phyloP scores from a whole-genome alignment of 306 rosid species.

The Astragalus membranaceus region DNA sequence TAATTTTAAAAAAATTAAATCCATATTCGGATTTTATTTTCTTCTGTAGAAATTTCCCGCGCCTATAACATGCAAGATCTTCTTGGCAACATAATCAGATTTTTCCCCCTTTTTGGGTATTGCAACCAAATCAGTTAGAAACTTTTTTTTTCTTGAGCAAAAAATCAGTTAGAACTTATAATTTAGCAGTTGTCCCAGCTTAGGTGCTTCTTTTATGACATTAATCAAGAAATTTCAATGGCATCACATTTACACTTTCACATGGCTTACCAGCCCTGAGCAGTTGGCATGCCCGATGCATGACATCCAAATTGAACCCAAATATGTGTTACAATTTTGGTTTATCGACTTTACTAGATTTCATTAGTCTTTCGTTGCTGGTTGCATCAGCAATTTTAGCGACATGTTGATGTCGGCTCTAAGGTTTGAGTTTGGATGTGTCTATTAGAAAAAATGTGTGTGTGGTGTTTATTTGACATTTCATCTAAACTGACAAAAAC shows the following conservation, averaged over 20 bases:
- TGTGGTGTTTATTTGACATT: too few species aligned
- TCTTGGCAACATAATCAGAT: neutral
- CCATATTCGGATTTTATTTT: neutral
- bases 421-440: too few species aligned
- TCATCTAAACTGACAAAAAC: too few species aligned
- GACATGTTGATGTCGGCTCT: too few species aligned
- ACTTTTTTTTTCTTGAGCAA: too few species aligned
- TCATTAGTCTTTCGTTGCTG: too few species aligned
- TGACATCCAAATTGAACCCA: neutral
- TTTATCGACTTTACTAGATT: neutral
- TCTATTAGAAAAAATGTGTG: too few species aligned
- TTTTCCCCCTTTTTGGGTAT: neutral
- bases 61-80: slow-evolving; percentile 5
- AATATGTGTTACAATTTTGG: neutral
- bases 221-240: slow-evolving; percentile 1
- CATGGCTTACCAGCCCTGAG: slow-evolving; percentile 10
- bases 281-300: slow-evolving; percentile 11
- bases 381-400: too few species aligned
- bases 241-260: slow-evolving; percentile 11
- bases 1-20: neutral
- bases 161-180: neutral
- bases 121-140: neutral
- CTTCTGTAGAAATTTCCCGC: neutral
- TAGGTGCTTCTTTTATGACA: neutral
- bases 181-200: neutral